Evolutionary conservation across 345 rosid genomes (phyloP), one percentile per base, ranked within the genome.

Genomic region (Aegle marmelos): DNA sequence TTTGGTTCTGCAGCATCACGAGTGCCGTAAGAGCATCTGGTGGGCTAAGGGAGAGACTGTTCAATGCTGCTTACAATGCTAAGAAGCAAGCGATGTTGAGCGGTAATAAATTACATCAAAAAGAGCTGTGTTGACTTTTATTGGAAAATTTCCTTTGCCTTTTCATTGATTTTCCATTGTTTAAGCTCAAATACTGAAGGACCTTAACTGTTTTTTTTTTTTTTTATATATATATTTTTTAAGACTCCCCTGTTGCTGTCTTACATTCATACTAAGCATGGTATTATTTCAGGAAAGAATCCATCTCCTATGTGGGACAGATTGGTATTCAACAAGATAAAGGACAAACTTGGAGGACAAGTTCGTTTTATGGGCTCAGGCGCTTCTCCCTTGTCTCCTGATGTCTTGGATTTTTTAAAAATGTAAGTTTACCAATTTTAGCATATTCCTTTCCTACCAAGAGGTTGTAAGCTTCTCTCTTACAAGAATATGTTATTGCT

Each of bases 251-350:
- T 3, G 41, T 39, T 41, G 33, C n/a, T 37, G 59, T 33, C 34
- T n/a, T 60, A 61, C 36, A 74, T 78, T 71, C 59, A 67, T 76
- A 70, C 70, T 72, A 71, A 70, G 45, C 13, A 27, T 60, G 41
- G 58, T 39, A 69, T 64, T 79, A 70, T 73, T 82, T 60, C 86
- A 94, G 99, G 99, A 70, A 94, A 83, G 88, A 94, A 79, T 84
- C 89, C 99, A 37, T 96, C 99, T 84, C 94, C 98, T 61, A 90
- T 96, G 85, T 96, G 98, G 99, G 99, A 94, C 82, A 89, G 92
- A 83, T 78, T 96, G 90, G 99, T 96, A 59, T 96, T 96, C 88
- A 92, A 96, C 87, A 94, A 96, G 84, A 91, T 96, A 81, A 91
- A 78, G 79, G 97, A 85, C 62, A 96, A 83, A 82, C 98, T 96